Conservation (phyloP, 2,329 filamentous ascomycete genomes). For the Neodidymelliopsis sp. region DNA sequence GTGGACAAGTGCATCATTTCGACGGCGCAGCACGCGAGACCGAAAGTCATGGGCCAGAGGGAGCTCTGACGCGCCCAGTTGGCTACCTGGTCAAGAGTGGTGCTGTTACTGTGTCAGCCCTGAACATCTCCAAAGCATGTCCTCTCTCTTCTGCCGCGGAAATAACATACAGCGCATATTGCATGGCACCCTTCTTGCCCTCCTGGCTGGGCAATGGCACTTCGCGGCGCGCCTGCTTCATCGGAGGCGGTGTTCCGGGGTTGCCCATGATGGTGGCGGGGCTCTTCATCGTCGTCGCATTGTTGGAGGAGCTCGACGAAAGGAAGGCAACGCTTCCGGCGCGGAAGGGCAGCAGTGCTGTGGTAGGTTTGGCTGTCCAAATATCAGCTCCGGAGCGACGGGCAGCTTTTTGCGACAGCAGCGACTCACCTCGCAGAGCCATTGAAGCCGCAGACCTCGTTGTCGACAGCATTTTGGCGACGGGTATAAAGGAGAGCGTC, state of each 20-base stretch:
- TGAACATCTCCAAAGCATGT: not conserved
- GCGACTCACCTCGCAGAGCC: constrained; percentile 61
- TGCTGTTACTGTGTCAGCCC: constrained; percentile 58
- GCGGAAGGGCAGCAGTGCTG: constrained; percentile 69
- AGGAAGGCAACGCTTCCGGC: constrained; percentile 67
- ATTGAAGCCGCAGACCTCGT: constrained; percentile 61
- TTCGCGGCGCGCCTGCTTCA: constrained; percentile 68
- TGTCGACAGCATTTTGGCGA: constrained; percentile 58
- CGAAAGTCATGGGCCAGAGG: constrained; percentile 92
- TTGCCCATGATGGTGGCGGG: constrained; percentile 61
- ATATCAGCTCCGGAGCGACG: constrained; percentile 37
- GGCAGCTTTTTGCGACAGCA: constrained; percentile 23
- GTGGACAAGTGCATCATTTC: constrained; percentile 96
- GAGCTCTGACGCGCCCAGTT: constrained; percentile 90
- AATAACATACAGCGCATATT: constrained; percentile 81
- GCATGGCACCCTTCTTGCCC: constrained; percentile 77
- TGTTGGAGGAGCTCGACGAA: constrained; percentile 70
- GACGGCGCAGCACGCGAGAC: constrained; percentile 86
- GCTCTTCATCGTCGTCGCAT: constrained; percentile 66
- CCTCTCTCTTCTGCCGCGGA: not conserved
- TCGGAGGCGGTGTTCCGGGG: constrained; percentile 59
- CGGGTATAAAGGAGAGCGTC: constrained; percentile 43
- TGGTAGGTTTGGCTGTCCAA: constrained; percentile 69
- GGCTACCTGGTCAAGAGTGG: constrained; percentile 80
- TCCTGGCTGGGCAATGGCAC: constrained; percentile 81